Conservation (phyloP, 2,329 filamentous ascomycete genomes). For the Esteya vermicola region DNA sequence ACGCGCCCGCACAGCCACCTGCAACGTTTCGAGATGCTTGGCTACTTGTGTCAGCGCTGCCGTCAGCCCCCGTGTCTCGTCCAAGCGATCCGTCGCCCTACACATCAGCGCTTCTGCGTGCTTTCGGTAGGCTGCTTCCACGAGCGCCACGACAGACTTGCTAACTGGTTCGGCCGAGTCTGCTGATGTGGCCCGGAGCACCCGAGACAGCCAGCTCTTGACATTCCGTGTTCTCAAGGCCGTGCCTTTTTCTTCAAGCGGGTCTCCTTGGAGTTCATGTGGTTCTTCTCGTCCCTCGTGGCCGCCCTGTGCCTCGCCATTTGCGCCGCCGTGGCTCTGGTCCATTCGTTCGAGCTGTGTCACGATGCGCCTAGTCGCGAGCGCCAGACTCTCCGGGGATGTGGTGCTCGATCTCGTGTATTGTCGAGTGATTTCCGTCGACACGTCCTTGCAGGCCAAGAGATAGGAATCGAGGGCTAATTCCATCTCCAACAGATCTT, state of each 20-base stretch:
- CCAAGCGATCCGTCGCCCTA: conserved; percentile 52
- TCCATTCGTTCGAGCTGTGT: conserved; percentile 6
- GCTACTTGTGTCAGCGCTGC: conserved; percentile 53
- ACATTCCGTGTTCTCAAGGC: no score
- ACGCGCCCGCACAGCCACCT: conserved; percentile 46
- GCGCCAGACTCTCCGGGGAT: conserved; percentile 4
- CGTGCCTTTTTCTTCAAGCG: no score
- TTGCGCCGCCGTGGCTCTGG: neutral
- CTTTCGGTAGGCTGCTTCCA: conserved; percentile 62
- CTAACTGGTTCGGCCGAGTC: conserved; percentile 20
- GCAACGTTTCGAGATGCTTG: conserved; percentile 53
- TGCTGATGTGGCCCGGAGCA: conserved; percentile 21
- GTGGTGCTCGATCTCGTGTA: conserved; percentile 4
- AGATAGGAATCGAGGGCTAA: no score
- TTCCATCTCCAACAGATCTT: conserved; percentile 65
- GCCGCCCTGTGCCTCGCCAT: neutral
- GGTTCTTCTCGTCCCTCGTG: neutral
- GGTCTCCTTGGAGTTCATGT: neutral
- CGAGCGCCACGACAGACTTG: conserved; percentile 34
- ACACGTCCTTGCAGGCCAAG: conserved; percentile 35
- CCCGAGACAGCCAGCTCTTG: conserved; percentile 19
- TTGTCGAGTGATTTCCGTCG: conserved; percentile 3
- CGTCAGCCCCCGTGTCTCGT: conserved; percentile 55
- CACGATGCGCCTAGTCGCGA: conserved; percentile 3
- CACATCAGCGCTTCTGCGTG: conserved; percentile 58